phyloP scores from a whole-genome alignment of 306 rosid species.

The Glycine latifolia region DNA sequence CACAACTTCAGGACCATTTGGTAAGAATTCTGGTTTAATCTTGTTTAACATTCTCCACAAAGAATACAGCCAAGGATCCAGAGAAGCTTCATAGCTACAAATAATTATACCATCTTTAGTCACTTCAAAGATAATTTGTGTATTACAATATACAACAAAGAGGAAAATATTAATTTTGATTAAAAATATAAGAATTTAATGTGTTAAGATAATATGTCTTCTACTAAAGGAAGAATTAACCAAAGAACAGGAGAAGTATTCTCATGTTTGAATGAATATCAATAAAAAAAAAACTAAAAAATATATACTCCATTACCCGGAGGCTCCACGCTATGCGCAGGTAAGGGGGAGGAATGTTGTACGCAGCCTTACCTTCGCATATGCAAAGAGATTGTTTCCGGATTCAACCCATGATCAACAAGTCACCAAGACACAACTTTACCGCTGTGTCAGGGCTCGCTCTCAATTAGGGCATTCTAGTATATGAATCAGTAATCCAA shows the following conservation, averaged over 20 bases:
- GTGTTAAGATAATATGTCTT: not conserved
- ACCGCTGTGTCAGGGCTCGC: too few relatives aligned
- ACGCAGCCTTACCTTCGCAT: too few relatives aligned
- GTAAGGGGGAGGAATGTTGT: too few relatives aligned
- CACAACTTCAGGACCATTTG: conserved; percentile 66
- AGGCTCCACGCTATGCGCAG: too few relatives aligned
- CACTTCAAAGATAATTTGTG: not conserved
- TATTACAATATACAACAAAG: not conserved
- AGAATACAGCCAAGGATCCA: conserved; percentile 92
- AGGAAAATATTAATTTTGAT: not conserved
- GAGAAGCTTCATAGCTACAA: conserved; percentile 87
- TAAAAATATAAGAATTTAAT: not conserved
- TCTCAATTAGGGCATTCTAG: conserved; percentile 9
- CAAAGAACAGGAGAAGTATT: conserved; percentile 22
- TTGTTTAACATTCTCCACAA: conserved; percentile 69
- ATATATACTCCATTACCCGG: too few relatives aligned
- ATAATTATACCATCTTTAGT: conserved; percentile 37
- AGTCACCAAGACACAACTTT: too few relatives aligned
- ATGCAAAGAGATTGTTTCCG: too few relatives aligned
- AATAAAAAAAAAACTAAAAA: too few relatives aligned
- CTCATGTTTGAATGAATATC: conserved; percentile 5
- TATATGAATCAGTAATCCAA: conserved; percentile 17
- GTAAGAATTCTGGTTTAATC: conserved; percentile 64
- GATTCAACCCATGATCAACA: too few relatives aligned
- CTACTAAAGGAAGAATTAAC: not conserved